Evolutionary conservation across 768 basidiomycete genomes (phyloP).

Genomic region (Mycena epipterygia): DNA sequence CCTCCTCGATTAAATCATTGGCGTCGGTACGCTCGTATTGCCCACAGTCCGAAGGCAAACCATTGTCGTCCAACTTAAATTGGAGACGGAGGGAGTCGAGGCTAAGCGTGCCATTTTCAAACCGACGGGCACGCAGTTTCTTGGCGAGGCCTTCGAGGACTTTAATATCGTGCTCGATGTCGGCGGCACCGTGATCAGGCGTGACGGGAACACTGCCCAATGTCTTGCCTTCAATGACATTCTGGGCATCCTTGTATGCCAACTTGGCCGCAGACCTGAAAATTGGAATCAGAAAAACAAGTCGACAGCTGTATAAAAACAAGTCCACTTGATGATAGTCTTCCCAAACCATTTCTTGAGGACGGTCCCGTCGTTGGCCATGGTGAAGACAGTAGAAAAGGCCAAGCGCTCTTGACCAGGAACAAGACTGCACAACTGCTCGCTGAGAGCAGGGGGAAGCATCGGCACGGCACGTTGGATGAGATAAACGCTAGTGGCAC

Average conservation of each 20-base stretch:
- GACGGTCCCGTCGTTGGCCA: conserved; percentile 85
- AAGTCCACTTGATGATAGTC: conserved; percentile 86
- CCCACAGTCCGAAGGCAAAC: conserved; percentile 84
- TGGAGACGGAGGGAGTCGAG: conserved; percentile 77
- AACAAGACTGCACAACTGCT: conserved; percentile 92
- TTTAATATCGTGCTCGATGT: conserved; percentile 83
- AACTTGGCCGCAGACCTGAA: conserved; percentile 88
- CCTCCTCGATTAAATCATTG: conserved; percentile 91
- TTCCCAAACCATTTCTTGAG: conserved; percentile 94
- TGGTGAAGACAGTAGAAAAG: conserved; percentile 90
- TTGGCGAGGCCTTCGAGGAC: conserved; percentile 76
- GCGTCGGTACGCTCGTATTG: conserved; percentile 78
- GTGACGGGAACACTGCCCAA: conserved; percentile 66
- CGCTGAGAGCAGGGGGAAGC: conserved; percentile 94
- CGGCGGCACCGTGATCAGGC: conserved; percentile 70
- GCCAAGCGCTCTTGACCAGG: conserved; percentile 92
- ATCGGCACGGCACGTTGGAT: conserved; percentile 97
- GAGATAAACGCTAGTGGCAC: conserved; percentile 97
- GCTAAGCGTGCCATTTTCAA: conserved; percentile 84
- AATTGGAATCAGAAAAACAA: conserved; percentile 28
- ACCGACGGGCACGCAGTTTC: conserved; percentile 79
- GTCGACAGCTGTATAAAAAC: not conserved
- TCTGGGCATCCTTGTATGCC: conserved; percentile 86
- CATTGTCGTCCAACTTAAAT: conserved; percentile 86
- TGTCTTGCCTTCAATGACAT: conserved; percentile 80